These are phyloP conservation scores for Euphrasia arctica DNA, from an alignment of 305 asterid species.

Conservation along the genomic window DNA sequence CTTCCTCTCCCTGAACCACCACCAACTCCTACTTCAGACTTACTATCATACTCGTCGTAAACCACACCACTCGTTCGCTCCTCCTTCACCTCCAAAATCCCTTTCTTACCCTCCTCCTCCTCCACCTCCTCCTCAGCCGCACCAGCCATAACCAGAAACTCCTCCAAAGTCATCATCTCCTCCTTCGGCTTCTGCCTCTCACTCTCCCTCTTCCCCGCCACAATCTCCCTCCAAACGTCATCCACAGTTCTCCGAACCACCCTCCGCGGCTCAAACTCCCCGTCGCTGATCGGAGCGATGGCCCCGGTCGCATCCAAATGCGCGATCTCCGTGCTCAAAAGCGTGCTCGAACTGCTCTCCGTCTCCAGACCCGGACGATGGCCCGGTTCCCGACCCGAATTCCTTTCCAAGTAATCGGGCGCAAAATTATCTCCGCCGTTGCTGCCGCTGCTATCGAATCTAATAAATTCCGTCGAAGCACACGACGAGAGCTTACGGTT, in stretches of 20 bases:
- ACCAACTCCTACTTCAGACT: conserved; percentile 37
- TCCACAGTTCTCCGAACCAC: conserved; percentile 67
- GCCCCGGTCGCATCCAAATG: conserved; percentile 63
- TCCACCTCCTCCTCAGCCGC: conserved; percentile 55
- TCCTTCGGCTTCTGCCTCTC: conserved; percentile 52
- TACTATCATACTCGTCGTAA: conserved; percentile 33
- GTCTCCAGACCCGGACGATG: conserved; percentile 28
- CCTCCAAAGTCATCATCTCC: conserved; percentile 93
- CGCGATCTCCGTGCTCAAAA: conserved; percentile 49
- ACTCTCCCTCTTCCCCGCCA: conserved; percentile 58
- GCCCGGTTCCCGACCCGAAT: conserved; percentile 35
- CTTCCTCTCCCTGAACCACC: conserved; percentile 41
- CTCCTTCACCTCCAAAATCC: conserved; percentile 42
- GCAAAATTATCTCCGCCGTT: conserved; percentile 22
- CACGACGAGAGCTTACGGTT: conserved; percentile 48
- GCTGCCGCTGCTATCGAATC: conserved; percentile 28
- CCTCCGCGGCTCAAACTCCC: conserved; percentile 36
- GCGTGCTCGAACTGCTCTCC: conserved; percentile 34
- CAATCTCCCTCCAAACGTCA: conserved; percentile 93
- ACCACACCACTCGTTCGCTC: conserved; percentile 44
- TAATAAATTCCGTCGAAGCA: conserved; percentile 37
- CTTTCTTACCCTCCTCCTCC: conserved; percentile 12
- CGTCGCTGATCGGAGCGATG: conserved; percentile 41
- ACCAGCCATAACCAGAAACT: conserved; percentile 75
- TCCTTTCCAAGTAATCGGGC: conserved; percentile 28